These are phyloP conservation scores for Candida easanensis DNA, from an alignment of 805 yeast genomes.

Conservation along the genomic window DNA sequence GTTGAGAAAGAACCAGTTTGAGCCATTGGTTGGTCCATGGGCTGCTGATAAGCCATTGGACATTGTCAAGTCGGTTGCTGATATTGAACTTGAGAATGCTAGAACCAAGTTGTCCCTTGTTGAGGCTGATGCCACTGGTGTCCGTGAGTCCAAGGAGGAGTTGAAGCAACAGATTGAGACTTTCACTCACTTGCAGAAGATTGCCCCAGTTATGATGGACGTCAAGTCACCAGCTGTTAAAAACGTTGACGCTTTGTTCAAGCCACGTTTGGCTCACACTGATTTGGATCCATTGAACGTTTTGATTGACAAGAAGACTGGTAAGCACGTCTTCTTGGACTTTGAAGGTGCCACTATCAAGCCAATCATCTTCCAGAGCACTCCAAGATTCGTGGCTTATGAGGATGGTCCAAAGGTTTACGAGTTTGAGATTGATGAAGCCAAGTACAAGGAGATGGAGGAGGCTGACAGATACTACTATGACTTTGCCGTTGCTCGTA, in stretches of 20 bases:
- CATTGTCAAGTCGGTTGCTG: constrained; percentile 61
- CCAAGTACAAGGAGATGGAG: constrained; percentile 60
- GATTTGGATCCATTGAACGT: constrained; percentile 93
- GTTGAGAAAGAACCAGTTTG: constrained; percentile 48
- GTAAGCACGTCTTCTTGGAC: constrained; percentile 59
- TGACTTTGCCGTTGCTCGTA: constrained; percentile 81
- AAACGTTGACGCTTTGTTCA: constrained; percentile 56
- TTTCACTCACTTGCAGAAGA: constrained; percentile 54
- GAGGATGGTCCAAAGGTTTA: constrained; percentile 81
- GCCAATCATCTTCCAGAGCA: constrained; percentile 74
- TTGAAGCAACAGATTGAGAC: constrained; percentile 53
- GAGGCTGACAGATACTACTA: constrained; percentile 78
- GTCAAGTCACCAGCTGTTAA: constrained; percentile 52
- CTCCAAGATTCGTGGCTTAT: constrained; percentile 84
- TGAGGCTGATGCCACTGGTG: constrained; percentile 44
- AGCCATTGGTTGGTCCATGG: constrained; percentile 77
- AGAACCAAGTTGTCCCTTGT: constrained; percentile 55
- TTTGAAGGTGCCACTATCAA: constrained; percentile 78
- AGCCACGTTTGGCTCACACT: constrained; percentile 73
- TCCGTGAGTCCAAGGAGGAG: constrained; percentile 40
- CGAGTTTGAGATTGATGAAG: constrained; percentile 70
- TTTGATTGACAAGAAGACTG: constrained; percentile 42
- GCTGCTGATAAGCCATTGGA: constrained; percentile 52
- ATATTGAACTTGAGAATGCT: constrained; percentile 59
- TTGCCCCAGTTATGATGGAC: constrained; percentile 58